Conservation (phyloP, 768 basidiomycete species). For the Pilatotrama ljubarskyi region DNA sequence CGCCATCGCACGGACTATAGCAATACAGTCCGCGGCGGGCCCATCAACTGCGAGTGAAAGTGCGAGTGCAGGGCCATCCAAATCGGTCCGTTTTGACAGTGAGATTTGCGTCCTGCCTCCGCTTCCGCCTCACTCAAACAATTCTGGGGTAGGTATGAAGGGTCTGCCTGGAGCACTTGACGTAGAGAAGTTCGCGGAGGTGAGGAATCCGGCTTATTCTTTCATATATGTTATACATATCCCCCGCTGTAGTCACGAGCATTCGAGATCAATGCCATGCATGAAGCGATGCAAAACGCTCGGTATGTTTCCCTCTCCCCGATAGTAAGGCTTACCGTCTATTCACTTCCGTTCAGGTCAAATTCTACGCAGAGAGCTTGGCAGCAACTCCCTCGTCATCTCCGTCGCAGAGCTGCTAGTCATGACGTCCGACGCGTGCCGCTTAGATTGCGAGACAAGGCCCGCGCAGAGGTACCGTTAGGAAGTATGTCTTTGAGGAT, state of each 20-base stretch:
- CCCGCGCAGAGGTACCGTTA: constrained; percentile 68
- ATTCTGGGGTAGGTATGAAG: constrained; percentile 47
- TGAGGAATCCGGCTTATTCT: constrained; percentile 38
- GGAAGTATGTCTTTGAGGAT: neutral
- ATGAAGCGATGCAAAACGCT: constrained; percentile 79
- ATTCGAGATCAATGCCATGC: constrained; percentile 91
- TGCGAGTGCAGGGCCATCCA: constrained; percentile 44
- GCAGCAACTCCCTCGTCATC: constrained; percentile 90
- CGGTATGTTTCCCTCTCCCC: constrained; percentile 42
- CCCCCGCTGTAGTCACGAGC: constrained; percentile 84
- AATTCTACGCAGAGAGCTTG: constrained; percentile 81
- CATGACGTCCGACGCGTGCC: constrained; percentile 94
- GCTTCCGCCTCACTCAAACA: neutral
- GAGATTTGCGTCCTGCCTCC: constrained; percentile 22
- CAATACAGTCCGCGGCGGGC: constrained; percentile 47
- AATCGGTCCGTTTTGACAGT: constrained; percentile 43
- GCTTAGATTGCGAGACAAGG: constrained; percentile 76
- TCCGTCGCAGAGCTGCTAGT: constrained; percentile 90
- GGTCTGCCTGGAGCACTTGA: constrained; percentile 75
- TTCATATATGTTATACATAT: too few relatives aligned
- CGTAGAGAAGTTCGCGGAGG: constrained; percentile 88
- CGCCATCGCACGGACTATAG: constrained; percentile 62
- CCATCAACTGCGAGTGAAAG: constrained; percentile 23
- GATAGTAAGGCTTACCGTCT: neutral
- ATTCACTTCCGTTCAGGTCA: constrained; percentile 40